Evolutionary conservation across 2,329 filamentous ascomycete species (phyloP).

Genomic region (Curvularia lunata): DNA sequence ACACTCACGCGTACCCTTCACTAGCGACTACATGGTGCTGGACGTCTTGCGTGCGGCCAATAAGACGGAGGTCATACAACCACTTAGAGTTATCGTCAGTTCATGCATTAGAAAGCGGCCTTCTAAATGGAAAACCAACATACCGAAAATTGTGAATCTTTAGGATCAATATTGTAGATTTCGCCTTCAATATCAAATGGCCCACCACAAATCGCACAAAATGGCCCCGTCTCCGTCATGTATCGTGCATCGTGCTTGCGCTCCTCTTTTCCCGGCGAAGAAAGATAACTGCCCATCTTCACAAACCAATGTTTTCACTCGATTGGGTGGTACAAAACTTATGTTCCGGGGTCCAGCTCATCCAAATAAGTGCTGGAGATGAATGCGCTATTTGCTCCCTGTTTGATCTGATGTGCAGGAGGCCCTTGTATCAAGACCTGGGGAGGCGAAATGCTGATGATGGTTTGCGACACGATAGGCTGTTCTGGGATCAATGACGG

Average conservation of each 20-base stretch:
- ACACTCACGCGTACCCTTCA: slow-evolving; percentile 12
- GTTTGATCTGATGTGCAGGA: slow-evolving; percentile 3
- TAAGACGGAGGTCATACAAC: slow-evolving; percentile 31
- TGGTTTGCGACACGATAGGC: slow-evolving; percentile 7
- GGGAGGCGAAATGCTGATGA: slow-evolving; percentile 1
- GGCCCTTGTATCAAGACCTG: not conserved
- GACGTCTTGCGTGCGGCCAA: slow-evolving; percentile 23
- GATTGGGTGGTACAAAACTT: not conserved
- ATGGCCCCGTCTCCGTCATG: slow-evolving; percentile 32
- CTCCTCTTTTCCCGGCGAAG: slow-evolving; percentile 12
- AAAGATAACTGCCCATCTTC: slow-evolving; percentile 25
- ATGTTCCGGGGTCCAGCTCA: not conserved
- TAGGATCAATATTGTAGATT: slow-evolving; percentile 29
- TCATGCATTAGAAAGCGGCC: not conserved
- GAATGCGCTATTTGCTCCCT: slow-evolving; percentile 1
- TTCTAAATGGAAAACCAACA: not conserved
- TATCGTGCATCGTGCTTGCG: slow-evolving; percentile 28
- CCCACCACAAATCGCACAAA: slow-evolving; percentile 37
- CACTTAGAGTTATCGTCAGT: slow-evolving; percentile 24
- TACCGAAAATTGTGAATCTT: slow-evolving; percentile 28
- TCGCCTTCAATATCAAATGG: slow-evolving; percentile 34
- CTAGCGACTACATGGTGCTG: slow-evolving; percentile 18
- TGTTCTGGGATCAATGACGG: slow-evolving; percentile 16
- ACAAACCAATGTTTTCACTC: not conserved
- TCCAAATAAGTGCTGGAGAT: slow-evolving; percentile 1